Evolutionary conservation across 805 yeast species (phyloP), one percentile per base, ranked within the genome.

Genomic region (Lipomyces chichibuensis): DNA sequence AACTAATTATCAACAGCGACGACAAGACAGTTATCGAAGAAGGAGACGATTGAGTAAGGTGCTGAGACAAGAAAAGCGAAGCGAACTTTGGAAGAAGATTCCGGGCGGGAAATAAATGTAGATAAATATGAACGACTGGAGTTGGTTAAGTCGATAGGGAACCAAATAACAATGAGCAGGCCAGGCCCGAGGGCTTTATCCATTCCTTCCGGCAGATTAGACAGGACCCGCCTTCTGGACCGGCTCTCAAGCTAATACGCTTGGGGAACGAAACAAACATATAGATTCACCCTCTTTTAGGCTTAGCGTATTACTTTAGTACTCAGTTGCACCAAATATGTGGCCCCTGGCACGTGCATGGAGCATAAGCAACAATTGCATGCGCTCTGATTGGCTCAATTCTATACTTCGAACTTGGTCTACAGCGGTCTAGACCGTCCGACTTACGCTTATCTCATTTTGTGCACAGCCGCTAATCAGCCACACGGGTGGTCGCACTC

Each of bases 381-480:
- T 7, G 57, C 27, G 54, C 60, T 56, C 62, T 65, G 65, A 65
- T 65, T 65, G 67, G 67, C 51, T 13, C 37, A 8, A 32, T 37
- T 4, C 39, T 14, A 37, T 5, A 17, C 17, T 11, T 3, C 39
- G 14, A 14, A 3, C 39, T 1, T 4, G 39, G 39, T 37, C 39
- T 13, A 14, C 3, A 37, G 17, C 39, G 55, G 62, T 59, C 62
- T 29, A 32, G 54, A 59, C 60, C 53, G 60, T 27, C 1, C 29
- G 13, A 5, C 14, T 6, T 3, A n/a, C 0, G 17, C 43, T 37
- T 37, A 37, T 37, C 43, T 37, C 39, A 3, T 5, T 14, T 17
- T 13, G 5, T 37, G 43, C 43, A 37, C 43, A 37, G 17, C 43
- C 43, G 43, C 43, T 5, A 4, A 37, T 7, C 49, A 43, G 49